These are phyloP conservation scores for Paxillus ammoniavirescens DNA, from an alignment of 768 basidiomycete species.

Conservation along the genomic window DNA sequence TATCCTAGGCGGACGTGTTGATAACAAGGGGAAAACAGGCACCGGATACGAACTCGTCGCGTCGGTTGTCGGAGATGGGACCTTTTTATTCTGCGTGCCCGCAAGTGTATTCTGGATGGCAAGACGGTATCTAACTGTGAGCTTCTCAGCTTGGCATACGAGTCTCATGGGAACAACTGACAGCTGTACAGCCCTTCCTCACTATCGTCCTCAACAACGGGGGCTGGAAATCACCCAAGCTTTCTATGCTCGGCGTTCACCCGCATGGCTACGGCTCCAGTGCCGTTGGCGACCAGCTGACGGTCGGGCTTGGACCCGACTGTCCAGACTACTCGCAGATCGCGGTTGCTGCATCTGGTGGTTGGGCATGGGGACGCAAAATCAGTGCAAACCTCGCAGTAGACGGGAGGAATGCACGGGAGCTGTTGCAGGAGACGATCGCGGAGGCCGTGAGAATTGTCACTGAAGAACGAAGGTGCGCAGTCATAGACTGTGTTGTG, in stretches of 20 bases:
- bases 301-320: conserved; percentile 63
- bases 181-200: conserved; percentile 54
- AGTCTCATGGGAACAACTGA: too few relatives aligned
- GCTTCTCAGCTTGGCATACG: conserved; percentile 8
- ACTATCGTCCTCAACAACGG: conserved; percentile 73
- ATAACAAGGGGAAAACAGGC: conserved; percentile 16
- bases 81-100: conserved; percentile 65
- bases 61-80: conserved; percentile 67
- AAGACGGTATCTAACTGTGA: conserved; percentile 60
- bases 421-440: conserved; percentile 33
- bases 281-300: conserved; percentile 45
- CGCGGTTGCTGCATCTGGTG: conserved; percentile 65
- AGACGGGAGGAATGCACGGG: conserved; percentile 22
- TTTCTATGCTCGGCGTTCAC: conserved; percentile 65
- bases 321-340: conserved; percentile 60
- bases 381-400: conserved; percentile 28
- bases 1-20: conserved; percentile 39
- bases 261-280: conserved; percentile 54
- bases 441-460: conserved; percentile 56
- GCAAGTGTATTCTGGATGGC: conserved; percentile 74
- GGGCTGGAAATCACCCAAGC: conserved; percentile 64
- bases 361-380: conserved; percentile 59
- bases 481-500: conserved; percentile 62
- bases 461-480: conserved; percentile 56
- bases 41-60: conserved; percentile 52